Base-by-base conservation (phyloP, 108 stramenopile genomes). In the Cyclotella sp. region DNA sequence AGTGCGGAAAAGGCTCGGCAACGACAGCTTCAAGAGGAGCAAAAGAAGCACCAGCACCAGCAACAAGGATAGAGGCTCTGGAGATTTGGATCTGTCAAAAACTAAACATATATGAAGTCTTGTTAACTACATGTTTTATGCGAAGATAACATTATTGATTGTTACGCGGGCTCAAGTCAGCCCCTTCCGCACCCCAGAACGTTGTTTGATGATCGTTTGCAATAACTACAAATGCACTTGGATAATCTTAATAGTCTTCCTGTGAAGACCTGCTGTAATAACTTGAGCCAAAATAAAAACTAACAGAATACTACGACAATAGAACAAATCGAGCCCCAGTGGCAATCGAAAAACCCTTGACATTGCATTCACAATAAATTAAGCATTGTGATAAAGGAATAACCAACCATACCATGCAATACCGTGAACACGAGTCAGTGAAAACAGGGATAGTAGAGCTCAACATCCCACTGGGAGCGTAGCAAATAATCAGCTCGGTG, bases 1-100 rank as follows among this genome's bases (percentile, higher is more conserved):
- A 94, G 93, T 72, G 95, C 92, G 0, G 89, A 92, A 64, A 95
- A 93, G 83, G 83, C 84, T 66, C 75, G 84, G 10, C 90, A 91
- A 51, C 77, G 87, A n/a, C 62, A 90, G 68, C 63, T 70, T 11
- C 70, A 76, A 39, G 67, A 76, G 28, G 60, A 55, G 45, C 75
- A 81, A 68, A 70, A 71, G 43, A 64, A 77, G 63, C 43, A 44
- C 22, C 79, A 68, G 52, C 59, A 51, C 14, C 41, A 69, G 49
- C 54, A 67, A 24, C 26, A 72, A 65, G 42, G 63, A 61, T 44
- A 45, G 55, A 14, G 24, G 55, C 24, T 58, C 7, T 13, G 22
- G 55, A 7, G 15, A n/a, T 7, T 49, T 49, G 47, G n/a, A n/a
- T 49, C 47, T 49, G 6, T n/a, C 47, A 9, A 49, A n/a, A n/a